phyloP scores from a whole-genome alignment of 495 filamentous ascomycete genomes.

The Monascus purpureus region DNA sequence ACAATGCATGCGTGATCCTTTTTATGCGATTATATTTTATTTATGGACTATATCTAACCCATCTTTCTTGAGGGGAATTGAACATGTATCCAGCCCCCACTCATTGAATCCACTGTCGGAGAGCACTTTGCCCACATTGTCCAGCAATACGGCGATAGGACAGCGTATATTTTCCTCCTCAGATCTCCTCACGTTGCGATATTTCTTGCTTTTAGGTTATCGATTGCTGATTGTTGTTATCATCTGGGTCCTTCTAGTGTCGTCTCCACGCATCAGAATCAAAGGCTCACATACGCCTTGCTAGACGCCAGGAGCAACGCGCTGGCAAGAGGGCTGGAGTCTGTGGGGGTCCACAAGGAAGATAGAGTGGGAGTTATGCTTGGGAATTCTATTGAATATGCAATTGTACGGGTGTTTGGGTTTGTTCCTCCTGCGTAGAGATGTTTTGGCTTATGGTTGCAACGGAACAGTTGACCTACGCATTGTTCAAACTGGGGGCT shows the following conservation, averaged over 20 bases:
- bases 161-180: constrained; percentile 43
- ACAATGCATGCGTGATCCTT: background rate
- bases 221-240: background rate
- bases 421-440: constrained; percentile 1
- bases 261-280: constrained; percentile 49
- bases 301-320: constrained; percentile 66
- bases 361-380: constrained; percentile 76
- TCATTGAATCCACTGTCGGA: constrained; percentile 63
- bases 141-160: constrained; percentile 54
- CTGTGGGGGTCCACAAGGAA: constrained; percentile 66
- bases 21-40: background rate
- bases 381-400: constrained; percentile 75
- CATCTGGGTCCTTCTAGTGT: constrained; percentile 31
- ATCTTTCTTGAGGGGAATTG: too few species aligned
- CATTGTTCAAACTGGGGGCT: constrained; percentile 82
- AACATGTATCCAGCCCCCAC: constrained; percentile 65
- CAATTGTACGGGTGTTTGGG: constrained; percentile 36
- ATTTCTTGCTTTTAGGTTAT: background rate
- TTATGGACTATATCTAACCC: too few species aligned
- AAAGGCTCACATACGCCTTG: constrained; percentile 52
- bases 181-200: too few species aligned
- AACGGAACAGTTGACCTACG: constrained; percentile 51
- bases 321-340: constrained; percentile 58
- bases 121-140: constrained; percentile 69
- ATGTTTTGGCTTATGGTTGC: constrained; percentile 3